Percentiles rank a stretch among this genome's conserved stretches.
Evolutionary conservation across 2,329 filamentous ascomycete genomes (phyloP).

Genomic region (Geosmithia morbida): DNA sequence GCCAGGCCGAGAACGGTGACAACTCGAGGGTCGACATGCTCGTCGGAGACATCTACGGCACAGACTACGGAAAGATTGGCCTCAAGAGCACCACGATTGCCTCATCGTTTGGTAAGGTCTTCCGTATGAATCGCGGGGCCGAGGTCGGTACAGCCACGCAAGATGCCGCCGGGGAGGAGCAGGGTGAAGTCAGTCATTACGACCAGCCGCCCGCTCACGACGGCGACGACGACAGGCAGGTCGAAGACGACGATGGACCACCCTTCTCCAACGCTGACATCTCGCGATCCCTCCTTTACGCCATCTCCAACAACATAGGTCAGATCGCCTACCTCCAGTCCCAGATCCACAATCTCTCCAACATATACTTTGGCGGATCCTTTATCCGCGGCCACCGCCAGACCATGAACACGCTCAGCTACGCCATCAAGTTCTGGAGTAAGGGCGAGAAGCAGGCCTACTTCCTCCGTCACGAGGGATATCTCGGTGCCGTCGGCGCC

Average conservation of each 20-base stretch:
- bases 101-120: slow-evolving; percentile 92
- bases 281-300: slow-evolving; percentile 80
- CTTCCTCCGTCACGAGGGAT: slow-evolving; percentile 90
- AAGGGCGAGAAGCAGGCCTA: slow-evolving; percentile 90
- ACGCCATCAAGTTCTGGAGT: slow-evolving; percentile 96
- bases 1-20: slow-evolving; percentile 79
- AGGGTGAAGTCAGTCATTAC: background rate
- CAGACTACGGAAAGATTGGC: slow-evolving; percentile 90
- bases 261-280: slow-evolving; percentile 71
- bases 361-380: slow-evolving; percentile 95
- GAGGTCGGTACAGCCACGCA: slow-evolving; percentile 33
- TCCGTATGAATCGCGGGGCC: slow-evolving; percentile 77
- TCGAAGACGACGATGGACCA: slow-evolving; percentile 2
- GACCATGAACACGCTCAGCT: slow-evolving; percentile 94
- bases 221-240: slow-evolving; percentile 15
- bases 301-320: slow-evolving; percentile 94
- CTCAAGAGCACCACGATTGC: slow-evolving; percentile 93
- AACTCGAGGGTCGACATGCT: slow-evolving; percentile 92
- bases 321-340: slow-evolving; percentile 97
- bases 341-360: slow-evolving; percentile 77
- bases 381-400: slow-evolving; percentile 94
- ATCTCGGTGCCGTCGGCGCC: slow-evolving; percentile 83
- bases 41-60: slow-evolving; percentile 94
- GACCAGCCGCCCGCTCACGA: background rate
- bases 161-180: no score